phyloP scores from a whole-genome alignment of 495 filamentous ascomycete species.

The Sphaerosporella brunnea region DNA sequence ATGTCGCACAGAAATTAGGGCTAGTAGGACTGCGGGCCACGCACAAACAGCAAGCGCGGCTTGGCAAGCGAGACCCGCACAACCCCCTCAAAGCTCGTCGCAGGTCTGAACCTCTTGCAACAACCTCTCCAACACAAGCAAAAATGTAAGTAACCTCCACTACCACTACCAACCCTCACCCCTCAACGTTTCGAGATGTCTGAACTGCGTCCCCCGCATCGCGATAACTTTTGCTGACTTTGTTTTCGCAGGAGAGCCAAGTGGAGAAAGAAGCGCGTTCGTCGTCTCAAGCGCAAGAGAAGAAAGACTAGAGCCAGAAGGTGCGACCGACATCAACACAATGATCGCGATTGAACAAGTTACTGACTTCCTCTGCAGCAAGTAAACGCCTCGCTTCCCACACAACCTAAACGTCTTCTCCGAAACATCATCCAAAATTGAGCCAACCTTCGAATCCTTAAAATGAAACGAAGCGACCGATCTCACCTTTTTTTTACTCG shows the following conservation, averaged over 20 bases:
- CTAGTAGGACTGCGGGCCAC: no score
- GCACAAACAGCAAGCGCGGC: no score
- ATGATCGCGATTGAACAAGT: neutral
- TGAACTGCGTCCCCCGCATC: neutral
- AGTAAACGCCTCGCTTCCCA: slow-evolving; percentile 21
- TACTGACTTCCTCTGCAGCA: slow-evolving; percentile 14
- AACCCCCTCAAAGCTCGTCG: no score
- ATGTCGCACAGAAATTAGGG: no score
- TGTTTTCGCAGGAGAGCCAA: slow-evolving; percentile 20
- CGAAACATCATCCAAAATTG: slow-evolving; percentile 4
- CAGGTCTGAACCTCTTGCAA: no score
- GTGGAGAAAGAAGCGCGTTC: slow-evolving; percentile 27
- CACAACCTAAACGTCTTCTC: neutral
- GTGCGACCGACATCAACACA: slow-evolving; percentile 5
- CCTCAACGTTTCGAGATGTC: neutral
- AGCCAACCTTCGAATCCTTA: neutral
- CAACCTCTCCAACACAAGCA: neutral
- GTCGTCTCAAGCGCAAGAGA: slow-evolving; percentile 26
- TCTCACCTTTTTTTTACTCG: neutral
- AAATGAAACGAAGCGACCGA: neutral
- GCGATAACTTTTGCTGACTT: neutral
- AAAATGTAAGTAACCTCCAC: neutral
- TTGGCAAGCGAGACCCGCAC: no score
- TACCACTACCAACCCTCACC: neutral
- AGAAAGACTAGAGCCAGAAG: slow-evolving; percentile 27